Evolutionary conservation across 352 stramenopile species (phyloP).

Genomic region (Pythium scleroteichum): DNA sequence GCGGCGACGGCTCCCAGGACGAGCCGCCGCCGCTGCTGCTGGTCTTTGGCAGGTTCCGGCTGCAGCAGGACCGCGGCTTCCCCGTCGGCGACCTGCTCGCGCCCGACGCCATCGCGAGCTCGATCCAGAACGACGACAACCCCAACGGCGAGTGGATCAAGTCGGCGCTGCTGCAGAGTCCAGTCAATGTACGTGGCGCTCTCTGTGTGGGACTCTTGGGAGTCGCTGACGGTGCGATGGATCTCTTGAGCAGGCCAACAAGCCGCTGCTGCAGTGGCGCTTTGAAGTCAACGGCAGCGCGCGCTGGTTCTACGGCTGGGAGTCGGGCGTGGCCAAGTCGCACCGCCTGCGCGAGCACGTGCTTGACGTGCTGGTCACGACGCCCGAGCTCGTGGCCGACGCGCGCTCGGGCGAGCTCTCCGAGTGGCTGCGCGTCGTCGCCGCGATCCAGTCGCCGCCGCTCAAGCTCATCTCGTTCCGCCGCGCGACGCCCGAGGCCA

Average conservation of each 20-base stretch:
- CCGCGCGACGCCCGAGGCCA: slow-evolving; percentile 15
- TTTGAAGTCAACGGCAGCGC: slow-evolving; percentile 54
- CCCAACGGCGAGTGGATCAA: slow-evolving; percentile 60
- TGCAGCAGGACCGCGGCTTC: slow-evolving; percentile 35
- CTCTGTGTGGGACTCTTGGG: background rate
- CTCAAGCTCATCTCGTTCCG: slow-evolving; percentile 28
- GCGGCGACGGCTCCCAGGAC: slow-evolving; percentile 1
- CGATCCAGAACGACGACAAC: slow-evolving; percentile 50
- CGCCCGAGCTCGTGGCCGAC: background rate
- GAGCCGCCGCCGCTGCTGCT: slow-evolving; percentile 27
- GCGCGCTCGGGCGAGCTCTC: background rate
- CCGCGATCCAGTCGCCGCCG: slow-evolving; percentile 7
- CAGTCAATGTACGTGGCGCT: slow-evolving; percentile 1
- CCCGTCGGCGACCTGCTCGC: slow-evolving; percentile 8
- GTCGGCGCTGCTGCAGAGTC: slow-evolving; percentile 19
- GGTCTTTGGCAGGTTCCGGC: slow-evolving; percentile 45
- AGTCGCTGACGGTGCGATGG: too few species aligned
- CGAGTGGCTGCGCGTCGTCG: slow-evolving; percentile 10
- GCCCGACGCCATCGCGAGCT: slow-evolving; percentile 27
- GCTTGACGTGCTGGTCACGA: slow-evolving; percentile 29
- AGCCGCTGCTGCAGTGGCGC: background rate
- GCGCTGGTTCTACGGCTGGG: slow-evolving; percentile 71
- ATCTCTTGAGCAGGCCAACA: background rate
- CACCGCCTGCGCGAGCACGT: slow-evolving; percentile 59
- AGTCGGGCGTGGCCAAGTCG: slow-evolving; percentile 55